Conservation (phyloP, 1,284 basidiomycete genomes). For the Austroboletus niveus region DNA sequence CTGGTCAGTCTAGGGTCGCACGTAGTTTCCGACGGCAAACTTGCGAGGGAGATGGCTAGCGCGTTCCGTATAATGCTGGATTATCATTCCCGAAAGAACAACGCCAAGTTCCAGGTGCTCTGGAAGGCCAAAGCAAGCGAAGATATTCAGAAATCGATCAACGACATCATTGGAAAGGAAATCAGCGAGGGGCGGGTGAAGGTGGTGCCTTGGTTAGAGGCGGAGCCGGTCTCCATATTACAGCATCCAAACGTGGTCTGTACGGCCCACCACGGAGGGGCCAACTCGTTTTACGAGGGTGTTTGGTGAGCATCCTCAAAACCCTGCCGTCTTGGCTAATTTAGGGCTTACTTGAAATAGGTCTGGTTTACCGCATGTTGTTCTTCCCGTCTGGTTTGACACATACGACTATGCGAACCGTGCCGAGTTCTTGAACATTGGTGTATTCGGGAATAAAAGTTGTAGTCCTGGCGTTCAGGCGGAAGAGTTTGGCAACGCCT, state of each 20-base stretch:
- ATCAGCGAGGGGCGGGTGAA: neutral
- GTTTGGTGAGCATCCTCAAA: constrained; percentile 6
- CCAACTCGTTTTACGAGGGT: constrained; percentile 17
- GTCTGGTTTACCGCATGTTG: constrained; percentile 9
- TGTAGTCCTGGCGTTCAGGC: constrained; percentile 8
- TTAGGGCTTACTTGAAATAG: neutral
- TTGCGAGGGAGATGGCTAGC: neutral
- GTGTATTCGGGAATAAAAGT: constrained; percentile 7
- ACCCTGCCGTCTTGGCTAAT: too few species aligned
- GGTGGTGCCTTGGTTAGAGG: constrained; percentile 8
- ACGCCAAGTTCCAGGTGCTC: neutral
- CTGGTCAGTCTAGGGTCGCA: constrained; percentile 4
- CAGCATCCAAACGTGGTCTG: constrained; percentile 15
- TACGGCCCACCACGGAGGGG: constrained; percentile 15
- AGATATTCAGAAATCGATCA: neutral
- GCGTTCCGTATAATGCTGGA: neutral
- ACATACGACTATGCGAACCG: constrained; percentile 14
- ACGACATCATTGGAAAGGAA: neutral
- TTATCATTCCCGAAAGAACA: neutral
- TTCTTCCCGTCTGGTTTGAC: constrained; percentile 17
- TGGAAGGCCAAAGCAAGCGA: constrained; percentile 1
- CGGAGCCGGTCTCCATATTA: constrained; percentile 10
- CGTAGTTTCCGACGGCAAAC: neutral
- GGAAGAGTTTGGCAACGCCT: constrained; percentile 9
- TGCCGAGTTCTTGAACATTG: constrained; percentile 12